A percentile compares a stretch with the other conserved stretches of the same genome.
These are phyloP conservation scores for Amniculicola lignicola DNA, from an alignment of 495 filamentous ascomycete species.

Conservation along the genomic window DNA sequence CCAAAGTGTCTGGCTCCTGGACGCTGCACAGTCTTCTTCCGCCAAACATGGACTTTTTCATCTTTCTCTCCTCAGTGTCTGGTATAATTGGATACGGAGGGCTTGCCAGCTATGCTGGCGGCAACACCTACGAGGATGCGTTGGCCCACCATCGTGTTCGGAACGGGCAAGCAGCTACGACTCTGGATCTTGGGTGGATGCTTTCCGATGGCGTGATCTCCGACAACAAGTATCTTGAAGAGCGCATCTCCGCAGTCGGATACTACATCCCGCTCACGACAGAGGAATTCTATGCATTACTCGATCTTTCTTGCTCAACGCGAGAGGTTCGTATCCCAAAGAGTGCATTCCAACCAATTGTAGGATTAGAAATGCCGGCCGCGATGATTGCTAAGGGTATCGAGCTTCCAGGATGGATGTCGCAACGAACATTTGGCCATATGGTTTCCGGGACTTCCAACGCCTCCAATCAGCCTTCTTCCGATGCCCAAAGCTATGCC, in stretches of 20 bases:
- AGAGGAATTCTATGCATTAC: constrained; percentile 3
- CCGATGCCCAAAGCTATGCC: no score
- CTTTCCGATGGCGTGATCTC: constrained; percentile 20
- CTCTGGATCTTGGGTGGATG: constrained; percentile 14
- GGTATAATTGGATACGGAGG: constrained; percentile 6
- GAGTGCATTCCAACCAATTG: constrained; percentile 13
- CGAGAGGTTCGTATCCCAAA: not conserved
- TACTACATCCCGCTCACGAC: not conserved
- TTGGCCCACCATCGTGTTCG: constrained; percentile 7
- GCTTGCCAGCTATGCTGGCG: constrained; percentile 14
- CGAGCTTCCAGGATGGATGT: not conserved
- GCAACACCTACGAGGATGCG: constrained; percentile 9
- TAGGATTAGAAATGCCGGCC: constrained; percentile 1
- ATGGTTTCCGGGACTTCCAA: no score
- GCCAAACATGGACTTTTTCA: constrained; percentile 25
- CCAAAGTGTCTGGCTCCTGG: constrained; percentile 11
- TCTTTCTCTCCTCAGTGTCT: constrained; percentile 7
- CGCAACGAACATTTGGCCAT: no score
- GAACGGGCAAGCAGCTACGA: not conserved
- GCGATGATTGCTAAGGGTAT: not conserved
- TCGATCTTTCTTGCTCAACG: not conserved
- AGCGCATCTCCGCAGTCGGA: not conserved
- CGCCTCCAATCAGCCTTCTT: no score
- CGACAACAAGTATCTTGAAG: constrained; percentile 6
- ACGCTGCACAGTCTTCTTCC: constrained; percentile 20